These are phyloP conservation scores for Laetiporus sulphureus DNA, from an alignment of 1,284 basidiomycete genomes.

Conservation along the genomic window DNA sequence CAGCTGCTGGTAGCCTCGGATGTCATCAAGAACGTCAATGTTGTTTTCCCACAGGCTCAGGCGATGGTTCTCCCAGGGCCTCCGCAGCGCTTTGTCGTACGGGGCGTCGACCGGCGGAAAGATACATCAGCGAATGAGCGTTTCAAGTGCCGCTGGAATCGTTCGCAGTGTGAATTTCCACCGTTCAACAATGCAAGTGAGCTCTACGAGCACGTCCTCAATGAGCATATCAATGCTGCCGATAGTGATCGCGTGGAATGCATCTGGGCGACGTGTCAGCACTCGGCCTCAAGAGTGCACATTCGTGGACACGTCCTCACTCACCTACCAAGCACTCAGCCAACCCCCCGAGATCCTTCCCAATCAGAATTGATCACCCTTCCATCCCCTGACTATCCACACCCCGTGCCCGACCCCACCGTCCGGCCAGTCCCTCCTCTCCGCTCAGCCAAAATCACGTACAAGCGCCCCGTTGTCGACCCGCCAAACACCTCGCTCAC, in stretches of 20 bases:
- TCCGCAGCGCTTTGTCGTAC: slow-evolving; percentile 72
- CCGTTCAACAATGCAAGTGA: slow-evolving; percentile 45
- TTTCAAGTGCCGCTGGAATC: slow-evolving; percentile 68
- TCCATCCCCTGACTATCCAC: slow-evolving; percentile 41
- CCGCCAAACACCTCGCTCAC: slow-evolving; percentile 69
- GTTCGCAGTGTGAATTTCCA: slow-evolving; percentile 42
- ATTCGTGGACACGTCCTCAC: slow-evolving; percentile 66
- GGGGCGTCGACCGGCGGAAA: slow-evolving; percentile 66
- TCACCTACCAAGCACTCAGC: slow-evolving; percentile 56
- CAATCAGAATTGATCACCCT: slow-evolving; percentile 67
- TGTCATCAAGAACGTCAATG: slow-evolving; percentile 80
- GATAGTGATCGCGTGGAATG: slow-evolving; percentile 45
- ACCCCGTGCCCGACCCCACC: slow-evolving; percentile 57
- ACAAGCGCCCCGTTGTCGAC: slow-evolving; percentile 48
- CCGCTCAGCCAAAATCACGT: slow-evolving; percentile 49
- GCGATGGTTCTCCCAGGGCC: slow-evolving; percentile 76
- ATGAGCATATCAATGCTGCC: slow-evolving; percentile 39
- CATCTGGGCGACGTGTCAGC: slow-evolving; percentile 59
- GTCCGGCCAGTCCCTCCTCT: slow-evolving; percentile 56
- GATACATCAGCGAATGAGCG: slow-evolving; percentile 45
- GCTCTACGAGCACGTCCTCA: slow-evolving; percentile 63
- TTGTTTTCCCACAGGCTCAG: slow-evolving; percentile 72
- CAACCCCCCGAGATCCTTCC: slow-evolving; percentile 47
- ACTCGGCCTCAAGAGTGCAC: slow-evolving; percentile 38
- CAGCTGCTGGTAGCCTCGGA: slow-evolving; percentile 74